These are phyloP conservation scores for Artemisia argyi DNA, from an alignment of 129 eudicot species.

Conservation along the genomic window DNA sequence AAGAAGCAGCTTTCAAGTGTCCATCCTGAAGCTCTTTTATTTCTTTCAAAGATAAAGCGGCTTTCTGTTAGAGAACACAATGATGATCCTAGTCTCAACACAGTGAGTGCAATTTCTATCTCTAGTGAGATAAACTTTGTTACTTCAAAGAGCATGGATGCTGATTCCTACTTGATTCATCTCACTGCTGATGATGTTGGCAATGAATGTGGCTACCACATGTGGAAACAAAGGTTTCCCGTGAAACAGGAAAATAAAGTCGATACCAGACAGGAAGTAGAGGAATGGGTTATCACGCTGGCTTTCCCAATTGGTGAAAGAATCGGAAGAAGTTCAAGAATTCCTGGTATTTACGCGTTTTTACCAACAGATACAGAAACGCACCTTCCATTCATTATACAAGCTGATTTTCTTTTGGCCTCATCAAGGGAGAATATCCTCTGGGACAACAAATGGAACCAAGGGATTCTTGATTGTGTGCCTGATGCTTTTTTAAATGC, in stretches of 20 bases:
- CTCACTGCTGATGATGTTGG: conserved; percentile 36
- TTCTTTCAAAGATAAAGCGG: conserved; percentile 54
- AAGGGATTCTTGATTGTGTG: conserved; percentile 52
- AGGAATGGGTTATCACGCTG: conserved; percentile 55
- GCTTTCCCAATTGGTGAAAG: conserved; percentile 56
- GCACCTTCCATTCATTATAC: conserved; percentile 58
- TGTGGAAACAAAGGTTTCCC: conserved; percentile 63
- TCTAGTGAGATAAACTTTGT: conserved; percentile 42
- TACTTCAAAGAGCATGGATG: conserved; percentile 40
- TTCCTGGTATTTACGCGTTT: conserved; percentile 56
- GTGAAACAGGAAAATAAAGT: conserved; percentile 39
- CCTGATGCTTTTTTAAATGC: conserved; percentile 50
- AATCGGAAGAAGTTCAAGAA: conserved; percentile 37
- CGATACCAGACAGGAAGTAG: conserved; percentile 46
- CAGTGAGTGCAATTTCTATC: conserved; percentile 51
- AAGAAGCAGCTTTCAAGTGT: conserved; percentile 51
- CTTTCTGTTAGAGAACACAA: conserved; percentile 51
- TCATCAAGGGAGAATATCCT: conserved; percentile 60
- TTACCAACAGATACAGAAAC: conserved; percentile 57
- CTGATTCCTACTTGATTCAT: conserved; percentile 48
- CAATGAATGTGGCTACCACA: conserved; percentile 48
- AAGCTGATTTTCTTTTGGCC: conserved; percentile 56
- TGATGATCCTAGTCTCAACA: conserved; percentile 37
- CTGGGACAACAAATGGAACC: conserved; percentile 56
- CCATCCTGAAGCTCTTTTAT: conserved; percentile 55